Evolutionary conservation across 2,329 filamentous ascomycete species (phyloP).

Genomic region (Colletotrichum liriopes): DNA sequence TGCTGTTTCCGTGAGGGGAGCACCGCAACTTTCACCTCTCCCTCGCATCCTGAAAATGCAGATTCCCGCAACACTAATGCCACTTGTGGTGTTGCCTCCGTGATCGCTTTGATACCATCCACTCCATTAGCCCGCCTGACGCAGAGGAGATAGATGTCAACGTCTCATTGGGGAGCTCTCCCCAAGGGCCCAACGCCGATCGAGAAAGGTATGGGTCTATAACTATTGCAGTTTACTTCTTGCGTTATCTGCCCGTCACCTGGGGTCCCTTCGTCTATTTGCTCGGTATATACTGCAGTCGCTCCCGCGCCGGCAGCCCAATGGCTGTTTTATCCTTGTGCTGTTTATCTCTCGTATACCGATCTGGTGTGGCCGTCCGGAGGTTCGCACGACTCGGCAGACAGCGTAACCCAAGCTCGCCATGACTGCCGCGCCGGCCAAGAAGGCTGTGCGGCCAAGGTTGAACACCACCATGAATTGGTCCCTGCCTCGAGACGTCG

Average conservation of each 20-base stretch:
- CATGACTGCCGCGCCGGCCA: slow-evolving; percentile 19
- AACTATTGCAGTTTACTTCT: slow-evolving; percentile 6
- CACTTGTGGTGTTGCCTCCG: slow-evolving; percentile 13
- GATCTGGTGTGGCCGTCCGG: slow-evolving; percentile 1
- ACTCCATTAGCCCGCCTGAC: slow-evolving; percentile 32
- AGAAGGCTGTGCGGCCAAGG: slow-evolving; percentile 20
- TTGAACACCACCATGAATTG: slow-evolving; percentile 27
- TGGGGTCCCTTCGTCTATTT: background rate
- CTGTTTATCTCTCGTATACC: slow-evolving; percentile 22
- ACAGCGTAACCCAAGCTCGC: slow-evolving; percentile 8
- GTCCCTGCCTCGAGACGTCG: slow-evolving; percentile 7
- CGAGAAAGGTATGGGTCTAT: slow-evolving; percentile 10
- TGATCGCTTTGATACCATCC: slow-evolving; percentile 13
- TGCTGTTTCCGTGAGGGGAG: slow-evolving; percentile 6
- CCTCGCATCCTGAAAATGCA: slow-evolving; percentile 28
- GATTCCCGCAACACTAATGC: slow-evolving; percentile 24
- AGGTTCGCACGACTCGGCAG: slow-evolving; percentile 23
- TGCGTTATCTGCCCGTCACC: background rate
- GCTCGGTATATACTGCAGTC: background rate
- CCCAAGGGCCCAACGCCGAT: background rate
- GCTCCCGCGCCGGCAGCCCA: slow-evolving; percentile 6
- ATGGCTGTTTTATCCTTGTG: background rate
- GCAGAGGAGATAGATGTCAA: slow-evolving; percentile 23
- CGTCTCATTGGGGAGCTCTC: slow-evolving; percentile 25
- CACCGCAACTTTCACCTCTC: slow-evolving; percentile 1